A percentile compares a stretch with the other conserved stretches of the same genome.
Conservation (phyloP, 805 yeast species). For the Myxozyma monticola region DNA sequence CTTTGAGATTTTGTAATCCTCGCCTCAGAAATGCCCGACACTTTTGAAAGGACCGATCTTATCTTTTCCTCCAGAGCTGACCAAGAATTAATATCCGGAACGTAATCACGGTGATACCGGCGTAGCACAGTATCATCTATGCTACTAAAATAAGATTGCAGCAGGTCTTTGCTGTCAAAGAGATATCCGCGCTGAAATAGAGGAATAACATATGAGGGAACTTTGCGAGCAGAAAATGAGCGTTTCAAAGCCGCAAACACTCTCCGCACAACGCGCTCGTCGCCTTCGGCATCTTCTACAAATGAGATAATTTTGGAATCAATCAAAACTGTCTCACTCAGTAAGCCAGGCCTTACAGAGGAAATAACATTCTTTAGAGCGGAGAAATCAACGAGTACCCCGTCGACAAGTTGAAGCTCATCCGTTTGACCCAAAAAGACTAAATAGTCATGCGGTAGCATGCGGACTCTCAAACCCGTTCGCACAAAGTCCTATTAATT, state of each 20-base stretch:
- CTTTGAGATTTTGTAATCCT: slow-evolving; percentile 8
- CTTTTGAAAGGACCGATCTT: slow-evolving; percentile 5
- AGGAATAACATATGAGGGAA: slow-evolving; percentile 18
- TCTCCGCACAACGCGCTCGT: too few relatives aligned
- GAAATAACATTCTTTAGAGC: too few relatives aligned
- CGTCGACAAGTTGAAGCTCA: too few relatives aligned
- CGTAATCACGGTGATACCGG: background rate
- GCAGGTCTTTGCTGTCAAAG: background rate
- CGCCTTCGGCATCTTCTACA: too few relatives aligned
- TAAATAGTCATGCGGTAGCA: too few relatives aligned
- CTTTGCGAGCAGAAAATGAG: background rate
- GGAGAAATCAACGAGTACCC: too few relatives aligned
- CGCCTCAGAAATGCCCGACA: slow-evolving; percentile 9
- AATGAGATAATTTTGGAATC: too few relatives aligned
- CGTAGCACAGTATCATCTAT: background rate
- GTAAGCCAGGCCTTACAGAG: too few relatives aligned
- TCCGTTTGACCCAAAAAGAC: too few relatives aligned
- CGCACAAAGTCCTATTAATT: background rate
- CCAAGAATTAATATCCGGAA: slow-evolving; percentile 1
- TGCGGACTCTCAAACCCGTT: slow-evolving; percentile 1
- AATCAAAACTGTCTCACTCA: too few relatives aligned
- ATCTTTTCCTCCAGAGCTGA: slow-evolving; percentile 4
- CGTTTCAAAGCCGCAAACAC: background rate
- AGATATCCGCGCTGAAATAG: background rate
- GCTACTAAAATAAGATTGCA: background rate